Percentiles rank a stretch among this genome's conserved stretches.
These are phyloP conservation scores for Pseudoscleropodium purum DNA, from an alignment of 225 moss, liverwort and hornwort genomes.

Conservation along the genomic window DNA sequence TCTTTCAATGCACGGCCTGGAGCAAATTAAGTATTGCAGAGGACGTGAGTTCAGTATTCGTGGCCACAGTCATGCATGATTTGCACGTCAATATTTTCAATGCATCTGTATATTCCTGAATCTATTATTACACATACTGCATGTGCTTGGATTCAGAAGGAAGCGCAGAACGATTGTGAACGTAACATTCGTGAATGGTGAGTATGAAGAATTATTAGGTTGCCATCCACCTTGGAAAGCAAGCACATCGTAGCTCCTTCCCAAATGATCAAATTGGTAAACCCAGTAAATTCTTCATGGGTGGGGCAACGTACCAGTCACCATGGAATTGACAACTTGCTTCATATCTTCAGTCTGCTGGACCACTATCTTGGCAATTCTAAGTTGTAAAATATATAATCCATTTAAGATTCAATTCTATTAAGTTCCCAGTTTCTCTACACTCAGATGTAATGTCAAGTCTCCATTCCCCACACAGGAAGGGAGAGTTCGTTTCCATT, in stretches of 20 bases:
- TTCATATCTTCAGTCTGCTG: neutral
- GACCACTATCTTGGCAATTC: neutral
- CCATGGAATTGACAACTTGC: neutral
- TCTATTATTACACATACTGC: neutral
- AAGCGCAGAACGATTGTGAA: neutral
- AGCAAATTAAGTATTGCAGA: neutral
- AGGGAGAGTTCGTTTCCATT: neutral
- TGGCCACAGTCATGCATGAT: too few species aligned
- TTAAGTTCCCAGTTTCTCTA: neutral
- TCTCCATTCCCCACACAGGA: neutral
- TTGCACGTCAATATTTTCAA: neutral
- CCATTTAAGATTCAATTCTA: too few species aligned
- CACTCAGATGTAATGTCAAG: neutral
- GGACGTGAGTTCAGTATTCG: neutral
- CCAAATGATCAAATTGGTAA: neutral
- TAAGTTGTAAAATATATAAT: neutral
- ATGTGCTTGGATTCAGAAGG: neutral
- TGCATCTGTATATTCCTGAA: neutral
- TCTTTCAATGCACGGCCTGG: neutral
- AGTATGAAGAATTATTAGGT: neutral
- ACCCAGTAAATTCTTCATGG: neutral
- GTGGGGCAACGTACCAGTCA: neutral
- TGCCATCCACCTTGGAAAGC: neutral
- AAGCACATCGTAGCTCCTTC: neutral
- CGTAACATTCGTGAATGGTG: neutral